Conservation (phyloP, 805 yeast genomes). For the Starmerella ratchasimensis region DNA sequence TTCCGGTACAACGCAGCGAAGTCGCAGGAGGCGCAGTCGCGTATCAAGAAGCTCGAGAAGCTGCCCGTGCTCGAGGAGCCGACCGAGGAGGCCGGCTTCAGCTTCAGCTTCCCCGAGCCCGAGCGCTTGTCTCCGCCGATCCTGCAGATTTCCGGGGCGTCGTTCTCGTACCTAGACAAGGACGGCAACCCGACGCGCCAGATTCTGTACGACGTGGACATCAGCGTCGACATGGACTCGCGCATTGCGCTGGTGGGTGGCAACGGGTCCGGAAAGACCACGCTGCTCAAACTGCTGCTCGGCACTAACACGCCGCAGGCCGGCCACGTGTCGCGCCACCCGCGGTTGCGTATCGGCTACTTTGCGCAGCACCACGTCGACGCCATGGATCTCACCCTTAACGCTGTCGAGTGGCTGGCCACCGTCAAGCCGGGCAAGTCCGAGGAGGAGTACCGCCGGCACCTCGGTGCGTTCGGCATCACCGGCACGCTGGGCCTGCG, state of each 20-base stretch:
- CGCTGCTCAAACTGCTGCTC: conserved; percentile 74
- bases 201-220: conserved; percentile 60
- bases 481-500: conserved; percentile 89
- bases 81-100: conserved; percentile 72
- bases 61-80: conserved; percentile 88
- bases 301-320: conserved; percentile 57
- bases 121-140: conserved; percentile 89
- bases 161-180: conserved; percentile 88
- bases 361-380: conserved; percentile 98
- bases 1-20: conserved; percentile 96
- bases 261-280: conserved; percentile 98
- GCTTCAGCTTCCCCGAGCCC: conserved; percentile 90
- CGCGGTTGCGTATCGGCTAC: conserved; percentile 83
- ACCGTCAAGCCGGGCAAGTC: conserved; percentile 78
- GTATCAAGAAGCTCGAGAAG: conserved; percentile 92
- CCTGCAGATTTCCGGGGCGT: conserved; percentile 70
- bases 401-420: conserved; percentile 93
- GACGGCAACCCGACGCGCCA: conserved; percentile 36
- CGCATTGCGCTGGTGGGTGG: conserved; percentile 97
- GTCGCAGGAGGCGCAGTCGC: conserved; percentile 93
- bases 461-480: conserved; percentile 92
- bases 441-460: conserved; percentile 94
- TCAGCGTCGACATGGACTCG: conserved; percentile 86
- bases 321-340: conserved; percentile 71
- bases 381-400: conserved; percentile 73